Percentiles rank a stretch among this genome's conserved stretches.
These are phyloP conservation scores for Ceratocystis ficicola DNA, from an alignment of 2,329 filamentous ascomycete species.

Conservation along the genomic window DNA sequence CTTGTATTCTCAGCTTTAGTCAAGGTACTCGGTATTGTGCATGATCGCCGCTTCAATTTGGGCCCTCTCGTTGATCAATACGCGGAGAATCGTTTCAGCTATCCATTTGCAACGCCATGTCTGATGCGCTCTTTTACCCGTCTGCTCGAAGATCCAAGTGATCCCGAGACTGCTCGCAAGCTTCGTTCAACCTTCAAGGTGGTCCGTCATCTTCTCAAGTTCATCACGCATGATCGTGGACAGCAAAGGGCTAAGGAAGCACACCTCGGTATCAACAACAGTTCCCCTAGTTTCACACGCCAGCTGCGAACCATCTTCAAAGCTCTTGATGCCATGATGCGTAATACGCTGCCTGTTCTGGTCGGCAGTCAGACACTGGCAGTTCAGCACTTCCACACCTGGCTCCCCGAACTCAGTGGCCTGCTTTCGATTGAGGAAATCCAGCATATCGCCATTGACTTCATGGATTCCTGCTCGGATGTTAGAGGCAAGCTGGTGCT, in stretches of 20 bases:
- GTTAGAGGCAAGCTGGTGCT: conserved; percentile 85
- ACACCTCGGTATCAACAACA: conserved; percentile 69
- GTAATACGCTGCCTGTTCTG: conserved; percentile 68
- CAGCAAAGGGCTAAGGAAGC: conserved; percentile 84
- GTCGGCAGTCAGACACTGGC: conserved; percentile 91
- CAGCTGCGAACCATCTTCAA: conserved; percentile 82
- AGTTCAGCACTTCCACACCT: conserved; percentile 92
- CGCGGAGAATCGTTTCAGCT: conserved; percentile 77
- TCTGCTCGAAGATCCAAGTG: conserved; percentile 68
- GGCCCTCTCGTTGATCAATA: conserved; percentile 85
- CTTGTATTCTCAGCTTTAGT: conserved; percentile 83
- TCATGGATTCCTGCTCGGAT: conserved; percentile 77
- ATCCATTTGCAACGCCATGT: conserved; percentile 81
- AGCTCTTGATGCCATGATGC: conserved; percentile 79
- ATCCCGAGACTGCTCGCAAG: conserved; percentile 70
- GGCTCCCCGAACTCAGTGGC: conserved; percentile 80
- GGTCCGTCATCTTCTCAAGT: conserved; percentile 81
- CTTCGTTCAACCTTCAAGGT: conserved; percentile 91
- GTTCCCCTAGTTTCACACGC: conserved; percentile 60
- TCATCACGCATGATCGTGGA: conserved; percentile 78
- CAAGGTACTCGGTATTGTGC: conserved; percentile 80
- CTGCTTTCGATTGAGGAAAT: conserved; percentile 74
- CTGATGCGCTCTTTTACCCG: conserved; percentile 77
- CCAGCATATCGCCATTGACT: conserved; percentile 79
- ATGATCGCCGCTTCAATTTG: conserved; percentile 86